A percentile compares a stretch with the other conserved stretches of the same genome.
Evolutionary conservation across 108 stramenopile genomes (phyloP).

Genomic region (Fragilaria radians): DNA sequence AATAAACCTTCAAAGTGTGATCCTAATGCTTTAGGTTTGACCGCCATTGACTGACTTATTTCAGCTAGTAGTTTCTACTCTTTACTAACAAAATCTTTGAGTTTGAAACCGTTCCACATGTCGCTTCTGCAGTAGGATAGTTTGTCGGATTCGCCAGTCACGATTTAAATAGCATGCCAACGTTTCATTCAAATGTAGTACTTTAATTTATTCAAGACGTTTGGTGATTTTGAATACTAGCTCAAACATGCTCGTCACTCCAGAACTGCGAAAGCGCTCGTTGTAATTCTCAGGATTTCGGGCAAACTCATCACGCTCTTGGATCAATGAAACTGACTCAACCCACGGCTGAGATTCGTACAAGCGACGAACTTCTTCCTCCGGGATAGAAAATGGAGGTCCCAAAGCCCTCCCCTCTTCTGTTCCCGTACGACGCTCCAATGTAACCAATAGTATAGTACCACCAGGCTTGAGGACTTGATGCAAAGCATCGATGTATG

Average conservation of each 20-base stretch:
- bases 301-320: constrained; percentile 40
- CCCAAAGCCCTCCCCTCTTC: constrained; percentile 31
- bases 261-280: constrained; percentile 33
- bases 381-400: constrained; percentile 65
- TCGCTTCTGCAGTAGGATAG: no score
- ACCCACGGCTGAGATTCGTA: constrained; percentile 41
- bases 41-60: no score
- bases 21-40: no score
- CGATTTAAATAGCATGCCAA: no score
- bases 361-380: constrained; percentile 34
- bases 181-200: no score
- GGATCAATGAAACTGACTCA: constrained; percentile 39
- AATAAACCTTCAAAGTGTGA: no score
- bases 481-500: constrained; percentile 49
- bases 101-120: no score
- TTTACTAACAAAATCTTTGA: no score
- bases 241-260: constrained; percentile 28
- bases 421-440: constrained; percentile 41
- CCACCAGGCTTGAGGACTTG: constrained; percentile 50
- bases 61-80: no score
- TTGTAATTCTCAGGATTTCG: constrained; percentile 21
- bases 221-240: constrained; percentile 31
- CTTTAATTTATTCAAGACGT: no score
- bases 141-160: no score
- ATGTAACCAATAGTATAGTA: constrained; percentile 44